Base-by-base conservation (phyloP, 2,329 filamentous ascomycete genomes). In the Colletotrichum phormii region DNA sequence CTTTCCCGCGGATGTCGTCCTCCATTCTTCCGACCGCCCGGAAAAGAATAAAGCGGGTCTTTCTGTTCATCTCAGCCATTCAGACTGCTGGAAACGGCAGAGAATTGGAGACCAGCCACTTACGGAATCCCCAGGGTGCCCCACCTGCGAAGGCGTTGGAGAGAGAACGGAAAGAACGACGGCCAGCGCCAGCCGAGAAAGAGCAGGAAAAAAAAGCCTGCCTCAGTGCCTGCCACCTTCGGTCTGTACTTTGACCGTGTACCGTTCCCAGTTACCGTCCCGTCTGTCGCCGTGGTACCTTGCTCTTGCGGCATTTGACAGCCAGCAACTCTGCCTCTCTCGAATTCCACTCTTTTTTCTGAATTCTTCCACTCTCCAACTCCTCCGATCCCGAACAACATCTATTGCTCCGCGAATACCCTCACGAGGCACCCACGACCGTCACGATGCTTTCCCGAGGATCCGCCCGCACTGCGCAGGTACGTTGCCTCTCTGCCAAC, bases 401-500 rank as follows among this genome's bases (percentile, higher is more conserved):
- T 64, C 60, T 46, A 13, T 60, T 61, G 51, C 60, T 64, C 59
- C 70, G 55, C 67, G 66, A 72, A 72, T 70, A 70, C 54, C 60
- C 66, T 72, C 70, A 69, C 59, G 65, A 70, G 59, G 70, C 70
- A 70, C 70, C 66, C 11, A 70, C 26, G 49, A 73, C 73, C 70
- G 68, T 46, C 81, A 88, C 79, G 76, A 91, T 91, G 89, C 81
- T 91, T 82, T 90, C 89, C 81, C 87, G 88, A 83, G 87, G 86
- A 83, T 88, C 89, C 80, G 77, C 86, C 77, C 82, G 87, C 81
- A 83, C 88, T 82, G 88, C 88, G 78, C 87, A 90, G 88, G 89
- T 90, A 86, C 77, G 86, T 84, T 74, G 66, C 4, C 67, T 68
- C 64, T 63, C 68, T 35, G n/a, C 13, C n/a, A 22, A 49, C 42